Conservation (phyloP, 2,329 filamentous ascomycete species). For the Colletotrichum acutatum region DNA sequence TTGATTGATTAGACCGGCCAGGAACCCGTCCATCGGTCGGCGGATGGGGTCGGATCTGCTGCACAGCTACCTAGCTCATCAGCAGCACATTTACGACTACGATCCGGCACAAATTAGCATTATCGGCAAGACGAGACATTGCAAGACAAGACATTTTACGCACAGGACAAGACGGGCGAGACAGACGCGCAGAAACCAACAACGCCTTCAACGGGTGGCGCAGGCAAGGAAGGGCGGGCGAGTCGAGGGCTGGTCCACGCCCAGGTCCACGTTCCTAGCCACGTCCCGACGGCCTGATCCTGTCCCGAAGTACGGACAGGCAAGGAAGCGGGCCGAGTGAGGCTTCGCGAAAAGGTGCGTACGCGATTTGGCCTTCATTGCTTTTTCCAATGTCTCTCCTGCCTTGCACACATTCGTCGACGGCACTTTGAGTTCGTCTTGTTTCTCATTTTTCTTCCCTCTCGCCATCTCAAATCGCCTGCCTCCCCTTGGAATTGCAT, state of each 20-base stretch:
- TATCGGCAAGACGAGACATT: neutral
- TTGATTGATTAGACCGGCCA: slow-evolving; percentile 4
- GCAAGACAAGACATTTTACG: neutral
- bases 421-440: slow-evolving; percentile 11
- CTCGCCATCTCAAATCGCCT: slow-evolving; percentile 2
- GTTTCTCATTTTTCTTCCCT: neutral
- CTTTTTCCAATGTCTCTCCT: slow-evolving; percentile 29
- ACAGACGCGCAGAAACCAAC: slow-evolving; percentile 7
- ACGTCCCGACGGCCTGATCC: slow-evolving; percentile 21
- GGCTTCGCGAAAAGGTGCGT: slow-evolving; percentile 29
- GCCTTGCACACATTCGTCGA: slow-evolving; percentile 27
- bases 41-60: neutral
- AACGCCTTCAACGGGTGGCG: slow-evolving; percentile 19
- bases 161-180: neutral
- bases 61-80: neutral
- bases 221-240: slow-evolving; percentile 11
- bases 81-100: neutral
- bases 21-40: neutral
- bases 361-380: slow-evolving; percentile 17
- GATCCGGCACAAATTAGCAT: neutral
- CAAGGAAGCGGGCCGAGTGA: slow-evolving; percentile 31
- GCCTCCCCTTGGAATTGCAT: neutral
- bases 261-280: slow-evolving; percentile 17
- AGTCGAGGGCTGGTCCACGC: slow-evolving; percentile 16
- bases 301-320: slow-evolving; percentile 24